Evolutionary conservation across 2,329 filamentous ascomycete genomes (phyloP).

Genomic region (Canariomyces notabilis): DNA sequence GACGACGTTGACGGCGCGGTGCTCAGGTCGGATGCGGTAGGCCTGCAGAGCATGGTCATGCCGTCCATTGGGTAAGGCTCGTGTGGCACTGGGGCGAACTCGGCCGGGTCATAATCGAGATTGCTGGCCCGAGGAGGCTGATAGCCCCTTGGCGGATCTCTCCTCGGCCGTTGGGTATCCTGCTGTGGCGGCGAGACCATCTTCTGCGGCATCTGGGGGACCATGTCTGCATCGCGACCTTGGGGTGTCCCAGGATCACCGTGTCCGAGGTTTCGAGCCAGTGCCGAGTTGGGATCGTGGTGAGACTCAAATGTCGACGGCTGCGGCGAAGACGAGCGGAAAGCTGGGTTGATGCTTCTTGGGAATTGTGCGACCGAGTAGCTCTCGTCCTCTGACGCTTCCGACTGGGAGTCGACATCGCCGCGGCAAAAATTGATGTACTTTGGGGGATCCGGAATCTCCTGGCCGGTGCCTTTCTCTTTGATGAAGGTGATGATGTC

Average conservation of each 20-base stretch:
- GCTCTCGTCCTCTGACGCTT: constrained; percentile 76
- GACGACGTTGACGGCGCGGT: constrained; percentile 48
- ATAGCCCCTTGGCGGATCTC: constrained; percentile 23
- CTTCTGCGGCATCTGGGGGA: constrained; percentile 44
- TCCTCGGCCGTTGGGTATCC: constrained; percentile 14
- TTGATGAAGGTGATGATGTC: constrained; percentile 87
- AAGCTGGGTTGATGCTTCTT: constrained; percentile 89
- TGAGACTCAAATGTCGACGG: constrained; percentile 91
- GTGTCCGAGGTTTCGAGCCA: constrained; percentile 66
- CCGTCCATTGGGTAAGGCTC: constrained; percentile 93
- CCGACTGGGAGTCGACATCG: constrained; percentile 77
- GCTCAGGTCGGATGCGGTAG: constrained; percentile 35
- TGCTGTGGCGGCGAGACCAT: constrained; percentile 20
- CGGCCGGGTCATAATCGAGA: constrained; percentile 45
- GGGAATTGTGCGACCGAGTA: constrained; percentile 97
- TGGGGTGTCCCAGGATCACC: constrained; percentile 41
- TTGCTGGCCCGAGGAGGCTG: constrained; percentile 24
- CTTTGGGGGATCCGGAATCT: constrained; percentile 93
- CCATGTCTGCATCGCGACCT: constrained; percentile 46
- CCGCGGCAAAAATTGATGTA: constrained; percentile 99
- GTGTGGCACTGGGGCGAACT: constrained; percentile 71
- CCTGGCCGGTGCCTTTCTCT: constrained; percentile 85
- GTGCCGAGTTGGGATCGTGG: constrained; percentile 72
- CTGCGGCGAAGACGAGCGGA: constrained; percentile 91
- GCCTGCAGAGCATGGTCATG: constrained; percentile 92